phyloP scores from a whole-genome alignment of 2,329 filamentous ascomycete species.

The Aspergillus awamori region DNA sequence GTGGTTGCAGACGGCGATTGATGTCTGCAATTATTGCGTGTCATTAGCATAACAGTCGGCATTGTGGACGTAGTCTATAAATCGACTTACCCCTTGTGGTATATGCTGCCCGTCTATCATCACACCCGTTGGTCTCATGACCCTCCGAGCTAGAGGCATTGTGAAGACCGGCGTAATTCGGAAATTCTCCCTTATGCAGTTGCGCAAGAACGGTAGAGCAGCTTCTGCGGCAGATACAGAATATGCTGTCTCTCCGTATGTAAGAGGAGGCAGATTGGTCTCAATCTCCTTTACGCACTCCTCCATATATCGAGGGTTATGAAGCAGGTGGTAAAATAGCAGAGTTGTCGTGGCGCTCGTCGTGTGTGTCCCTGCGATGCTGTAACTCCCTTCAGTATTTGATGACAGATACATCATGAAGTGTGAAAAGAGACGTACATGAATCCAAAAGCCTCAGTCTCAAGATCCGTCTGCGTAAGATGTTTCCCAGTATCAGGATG shows the following conservation, averaged over 20 bases:
- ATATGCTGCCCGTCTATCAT: slow-evolving; percentile 30
- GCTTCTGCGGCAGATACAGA: slow-evolving; percentile 28
- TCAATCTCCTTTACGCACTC: slow-evolving; percentile 2
- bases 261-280: not conserved
- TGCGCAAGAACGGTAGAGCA: slow-evolving; percentile 29
- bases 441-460: slow-evolving; percentile 43
- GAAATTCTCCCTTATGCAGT: slow-evolving; percentile 39
- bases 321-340: slow-evolving; percentile 38
- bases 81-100: slow-evolving; percentile 27
- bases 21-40: slow-evolving; percentile 24
- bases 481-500: slow-evolving; percentile 40
- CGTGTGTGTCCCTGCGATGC: slow-evolving; percentile 40
- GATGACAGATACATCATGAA: no score
- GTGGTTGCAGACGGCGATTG: slow-evolving; percentile 38
- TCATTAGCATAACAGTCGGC: not conserved
- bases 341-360: slow-evolving; percentile 34
- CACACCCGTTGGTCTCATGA: slow-evolving; percentile 29
- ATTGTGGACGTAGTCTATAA: no score
- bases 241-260: slow-evolving; percentile 24
- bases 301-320: slow-evolving; percentile 28
- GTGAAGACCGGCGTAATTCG: slow-evolving; percentile 40
- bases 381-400: slow-evolving; percentile 19
- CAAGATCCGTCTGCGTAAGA: slow-evolving; percentile 34
- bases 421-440: slow-evolving; percentile 26
- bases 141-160: slow-evolving; percentile 36